These are phyloP conservation scores for Fusarium sp. DNA, from an alignment of 2,329 filamentous ascomycete species.

Conservation along the genomic window DNA sequence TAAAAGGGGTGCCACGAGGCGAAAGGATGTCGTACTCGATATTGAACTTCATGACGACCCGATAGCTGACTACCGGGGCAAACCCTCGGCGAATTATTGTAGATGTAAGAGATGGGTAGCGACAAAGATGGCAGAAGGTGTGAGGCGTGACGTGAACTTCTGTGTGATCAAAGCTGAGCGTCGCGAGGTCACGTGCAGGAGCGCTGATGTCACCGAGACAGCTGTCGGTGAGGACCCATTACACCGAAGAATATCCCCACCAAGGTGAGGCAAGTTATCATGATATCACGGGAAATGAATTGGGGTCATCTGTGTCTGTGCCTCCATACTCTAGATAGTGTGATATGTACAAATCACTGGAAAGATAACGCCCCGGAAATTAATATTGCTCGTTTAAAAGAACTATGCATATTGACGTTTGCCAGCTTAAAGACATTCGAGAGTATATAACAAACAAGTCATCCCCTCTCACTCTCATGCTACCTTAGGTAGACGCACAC, in stretches of 20 bases:
- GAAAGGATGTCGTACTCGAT: conserved; percentile 54
- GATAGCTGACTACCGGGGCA: conserved; percentile 17
- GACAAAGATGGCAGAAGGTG: conserved; percentile 11
- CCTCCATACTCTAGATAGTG: background rate
- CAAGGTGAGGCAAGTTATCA: background rate
- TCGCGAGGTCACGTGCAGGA: conserved; percentile 45
- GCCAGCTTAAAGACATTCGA: background rate
- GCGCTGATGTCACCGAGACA: conserved; percentile 15
- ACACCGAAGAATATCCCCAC: conserved; percentile 5
- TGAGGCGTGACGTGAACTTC: conserved; percentile 38
- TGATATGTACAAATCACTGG: background rate
- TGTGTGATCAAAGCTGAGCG: conserved; percentile 31
- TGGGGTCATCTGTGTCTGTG: background rate
- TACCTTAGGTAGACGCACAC: background rate
- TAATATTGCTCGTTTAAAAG: background rate
- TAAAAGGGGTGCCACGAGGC: background rate
- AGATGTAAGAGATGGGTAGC: conserved; percentile 4
- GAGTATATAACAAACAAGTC: background rate
- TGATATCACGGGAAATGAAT: background rate
- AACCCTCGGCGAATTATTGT: conserved; percentile 22
- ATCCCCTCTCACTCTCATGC: background rate
- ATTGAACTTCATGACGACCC: conserved; percentile 58
- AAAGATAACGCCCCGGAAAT: background rate
- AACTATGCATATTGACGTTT: background rate
- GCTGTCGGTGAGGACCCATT: conserved; percentile 3